Conservation (phyloP, 139 green algal genomes). For the Haematococcus lacustris region DNA sequence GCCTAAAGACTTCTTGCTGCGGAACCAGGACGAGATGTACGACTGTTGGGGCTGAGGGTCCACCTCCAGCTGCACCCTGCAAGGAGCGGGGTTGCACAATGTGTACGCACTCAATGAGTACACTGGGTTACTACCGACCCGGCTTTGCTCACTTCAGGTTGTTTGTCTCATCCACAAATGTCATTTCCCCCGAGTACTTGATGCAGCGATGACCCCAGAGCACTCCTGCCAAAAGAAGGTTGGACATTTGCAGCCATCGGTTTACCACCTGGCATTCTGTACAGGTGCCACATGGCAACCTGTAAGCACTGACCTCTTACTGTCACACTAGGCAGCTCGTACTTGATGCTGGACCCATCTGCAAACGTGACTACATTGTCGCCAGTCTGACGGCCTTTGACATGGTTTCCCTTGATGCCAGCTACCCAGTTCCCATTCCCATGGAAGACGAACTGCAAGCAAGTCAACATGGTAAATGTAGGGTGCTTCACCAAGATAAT, state of each 20-base stretch:
- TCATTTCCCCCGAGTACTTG: conserved; percentile 55
- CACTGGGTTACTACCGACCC: not conserved
- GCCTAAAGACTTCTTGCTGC: conserved; percentile 20
- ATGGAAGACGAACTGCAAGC: conserved; percentile 38
- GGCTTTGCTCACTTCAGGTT: conserved; percentile 14
- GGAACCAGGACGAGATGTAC: conserved; percentile 15
- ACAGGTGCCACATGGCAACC: not conserved
- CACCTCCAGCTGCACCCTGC: conserved; percentile 39
- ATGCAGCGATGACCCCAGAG: conserved; percentile 48
- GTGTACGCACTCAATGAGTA: not conserved
- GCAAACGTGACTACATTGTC: conserved; percentile 33
- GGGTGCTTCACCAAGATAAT: too few species aligned
- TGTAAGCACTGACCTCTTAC: conserved; percentile 17
- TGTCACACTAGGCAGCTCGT: conserved; percentile 36
- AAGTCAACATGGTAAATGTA: not conserved
- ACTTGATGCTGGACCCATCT: conserved; percentile 38
- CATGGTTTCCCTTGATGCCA: conserved; percentile 46
- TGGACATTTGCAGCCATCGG: too few species aligned
- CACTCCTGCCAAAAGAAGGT: conserved; percentile 38
- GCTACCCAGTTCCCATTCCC: conserved; percentile 51
- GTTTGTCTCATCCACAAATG: conserved; percentile 49
- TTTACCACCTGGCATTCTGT: too few species aligned
- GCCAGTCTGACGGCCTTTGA: conserved; percentile 45
- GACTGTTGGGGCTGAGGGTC: conserved; percentile 21
- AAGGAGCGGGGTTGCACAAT: not conserved